phyloP scores from a whole-genome alignment of 257 asterid species.

The Verbascum thapsus region DNA sequence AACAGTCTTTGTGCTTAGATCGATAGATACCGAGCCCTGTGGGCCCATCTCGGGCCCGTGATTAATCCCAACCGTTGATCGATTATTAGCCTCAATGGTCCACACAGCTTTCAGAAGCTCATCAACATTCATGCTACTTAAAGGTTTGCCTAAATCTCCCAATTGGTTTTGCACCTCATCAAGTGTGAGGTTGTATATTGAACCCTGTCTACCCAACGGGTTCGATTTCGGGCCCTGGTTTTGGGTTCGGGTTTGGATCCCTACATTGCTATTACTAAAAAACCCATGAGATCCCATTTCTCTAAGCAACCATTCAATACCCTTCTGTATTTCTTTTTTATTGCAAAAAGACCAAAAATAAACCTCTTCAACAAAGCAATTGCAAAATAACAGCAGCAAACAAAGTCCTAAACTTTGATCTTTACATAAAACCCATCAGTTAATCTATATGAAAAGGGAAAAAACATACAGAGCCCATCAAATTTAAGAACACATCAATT shows the following conservation, averaged over 20 bases:
- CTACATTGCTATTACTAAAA: conserved; percentile 43
- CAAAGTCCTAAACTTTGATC: conserved; percentile 30
- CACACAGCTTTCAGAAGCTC: conserved; percentile 83
- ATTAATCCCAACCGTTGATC: conserved; percentile 41
- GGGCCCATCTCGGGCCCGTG: conserved; percentile 18
- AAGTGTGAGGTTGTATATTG: conserved; percentile 83
- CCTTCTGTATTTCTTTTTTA: conserved; percentile 16
- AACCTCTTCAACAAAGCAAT: conserved; percentile 22
- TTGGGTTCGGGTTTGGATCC: conserved; percentile 33
- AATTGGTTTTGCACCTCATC: conserved; percentile 88
- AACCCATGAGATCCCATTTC: conserved; percentile 85
- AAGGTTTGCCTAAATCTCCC: conserved; percentile 83
- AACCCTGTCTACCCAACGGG: conserved; percentile 64
- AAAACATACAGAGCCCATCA: conserved; percentile 33
- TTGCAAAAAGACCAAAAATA: conserved; percentile 26
- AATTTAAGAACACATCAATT: conserved; percentile 31
- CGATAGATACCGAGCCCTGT: conserved; percentile 39
- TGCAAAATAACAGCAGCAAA: conserved; percentile 32
- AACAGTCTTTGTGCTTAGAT: conserved; percentile 86
- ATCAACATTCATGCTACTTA: conserved; percentile 88
- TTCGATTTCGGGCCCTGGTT: conserved; percentile 48
- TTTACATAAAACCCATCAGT: conserved; percentile 36
- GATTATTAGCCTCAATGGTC: conserved; percentile 56
- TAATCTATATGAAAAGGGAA: conserved; percentile 31
- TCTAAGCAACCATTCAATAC: conserved; percentile 36